Conservation (phyloP, 805 yeast genomes). For the Grigorovia transvaalensis region DNA sequence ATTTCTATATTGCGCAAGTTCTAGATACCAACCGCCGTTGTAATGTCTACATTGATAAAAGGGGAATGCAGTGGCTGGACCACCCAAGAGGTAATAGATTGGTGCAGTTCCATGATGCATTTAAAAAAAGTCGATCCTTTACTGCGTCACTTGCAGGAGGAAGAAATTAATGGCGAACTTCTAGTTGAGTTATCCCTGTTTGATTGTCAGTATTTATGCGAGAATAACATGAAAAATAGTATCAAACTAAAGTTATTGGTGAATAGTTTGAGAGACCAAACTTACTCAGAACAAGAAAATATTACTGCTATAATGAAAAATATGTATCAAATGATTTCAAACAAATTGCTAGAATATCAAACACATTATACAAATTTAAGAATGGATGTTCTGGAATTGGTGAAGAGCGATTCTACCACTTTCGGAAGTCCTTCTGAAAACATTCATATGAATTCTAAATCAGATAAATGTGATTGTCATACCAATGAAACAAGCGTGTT, state of each 20-base stretch:
- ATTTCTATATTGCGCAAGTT: no score
- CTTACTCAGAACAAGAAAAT: conserved; percentile 23
- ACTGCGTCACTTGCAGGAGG: conserved; percentile 10
- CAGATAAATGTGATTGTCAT: background rate
- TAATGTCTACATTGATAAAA: background rate
- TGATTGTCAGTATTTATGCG: conserved; percentile 68
- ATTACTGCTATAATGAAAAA: conserved; percentile 21
- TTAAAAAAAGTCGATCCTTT: conserved; percentile 10
- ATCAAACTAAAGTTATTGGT: conserved; percentile 51
- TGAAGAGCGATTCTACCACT: conserved; percentile 11
- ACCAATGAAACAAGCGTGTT: background rate
- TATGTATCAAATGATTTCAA: conserved; percentile 18
- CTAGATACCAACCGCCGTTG: no score
- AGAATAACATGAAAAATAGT: conserved; percentile 37
- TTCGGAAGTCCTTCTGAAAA: background rate
- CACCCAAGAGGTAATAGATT: conserved; percentile 14
- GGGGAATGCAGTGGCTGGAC: conserved; percentile 15
- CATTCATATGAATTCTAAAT: background rate
- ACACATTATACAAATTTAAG: conserved; percentile 22
- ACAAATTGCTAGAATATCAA: conserved; percentile 25
- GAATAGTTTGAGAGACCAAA: conserved; percentile 36
- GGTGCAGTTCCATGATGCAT: conserved; percentile 17
- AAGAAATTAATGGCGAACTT: conserved; percentile 43
- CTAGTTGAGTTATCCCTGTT: conserved; percentile 57
- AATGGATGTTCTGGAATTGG: conserved; percentile 23